A percentile compares a stretch with the other conserved stretches of the same genome.
Conservation (phyloP, 495 filamentous ascomycete species). For the Xylaria scruposa region DNA sequence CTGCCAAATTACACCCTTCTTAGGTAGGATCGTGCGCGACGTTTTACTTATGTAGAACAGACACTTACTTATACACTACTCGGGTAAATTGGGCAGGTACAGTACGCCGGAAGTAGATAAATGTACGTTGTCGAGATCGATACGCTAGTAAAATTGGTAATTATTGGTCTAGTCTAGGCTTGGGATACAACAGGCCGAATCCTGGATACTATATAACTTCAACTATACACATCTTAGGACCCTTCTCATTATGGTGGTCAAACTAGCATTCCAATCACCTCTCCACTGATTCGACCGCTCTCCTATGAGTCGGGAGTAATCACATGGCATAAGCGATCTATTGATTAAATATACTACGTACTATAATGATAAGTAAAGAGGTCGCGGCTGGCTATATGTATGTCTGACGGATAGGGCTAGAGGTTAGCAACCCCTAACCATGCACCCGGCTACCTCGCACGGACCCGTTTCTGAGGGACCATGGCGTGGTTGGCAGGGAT, state of each 20-base stretch:
- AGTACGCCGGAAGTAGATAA: neutral
- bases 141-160: conserved; percentile 1
- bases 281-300: neutral
- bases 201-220: neutral
- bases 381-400: neutral
- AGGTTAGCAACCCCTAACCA: conserved; percentile 5
- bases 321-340: neutral
- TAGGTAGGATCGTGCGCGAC: neutral
- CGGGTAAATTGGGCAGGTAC: neutral
- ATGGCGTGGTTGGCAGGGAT: conserved; percentile 18
- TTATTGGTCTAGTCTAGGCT: neutral
- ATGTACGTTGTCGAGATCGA: neutral
- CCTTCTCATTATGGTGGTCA: neutral
- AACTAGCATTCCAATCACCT: neutral
- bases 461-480: neutral
- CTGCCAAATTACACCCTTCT: too few relatives aligned
- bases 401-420: neutral
- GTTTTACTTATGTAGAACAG: neutral
- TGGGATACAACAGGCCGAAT: neutral
- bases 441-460: conserved; percentile 5
- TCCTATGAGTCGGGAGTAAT: neutral
- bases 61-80: neutral
- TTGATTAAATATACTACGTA: too few relatives aligned
- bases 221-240: neutral
- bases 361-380: neutral